Percentiles rank a stretch among this genome's conserved stretches.
Conservation (phyloP, 2,329 filamentous ascomycete genomes). For the Scleromitrula shiraiana region DNA sequence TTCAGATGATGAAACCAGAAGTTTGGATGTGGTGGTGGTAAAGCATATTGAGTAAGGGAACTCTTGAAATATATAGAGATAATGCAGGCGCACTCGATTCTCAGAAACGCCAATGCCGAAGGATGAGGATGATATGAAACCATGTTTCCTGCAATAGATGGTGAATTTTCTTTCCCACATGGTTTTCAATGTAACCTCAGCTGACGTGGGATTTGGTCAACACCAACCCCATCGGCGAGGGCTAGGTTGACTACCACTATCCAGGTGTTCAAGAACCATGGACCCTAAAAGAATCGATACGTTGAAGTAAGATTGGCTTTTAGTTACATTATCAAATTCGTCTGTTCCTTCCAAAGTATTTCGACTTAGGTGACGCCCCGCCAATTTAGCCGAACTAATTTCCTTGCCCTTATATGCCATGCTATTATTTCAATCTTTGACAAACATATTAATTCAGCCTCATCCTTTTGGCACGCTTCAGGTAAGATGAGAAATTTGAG, state of each 20-base stretch:
- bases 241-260: neutral
- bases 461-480: no score
- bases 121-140: neutral
- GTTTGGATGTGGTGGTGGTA: neutral
- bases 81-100: neutral
- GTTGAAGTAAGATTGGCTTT: neutral
- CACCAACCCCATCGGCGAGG: neutral
- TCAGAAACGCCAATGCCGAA: neutral
- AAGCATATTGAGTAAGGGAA: neutral
- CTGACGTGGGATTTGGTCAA: conserved; percentile 3
- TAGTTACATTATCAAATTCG: neutral
- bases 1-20: neutral
- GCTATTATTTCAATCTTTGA: neutral
- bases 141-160: neutral
- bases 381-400: neutral
- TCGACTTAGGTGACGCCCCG: neutral
- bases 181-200: conserved; percentile 5
- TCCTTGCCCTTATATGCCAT: neutral
- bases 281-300: no score
- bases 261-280: neutral
- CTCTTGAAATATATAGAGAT: neutral
- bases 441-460: neutral
- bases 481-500: no score
- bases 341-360: neutral
- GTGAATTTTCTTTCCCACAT: neutral